Conservation (phyloP, 106 monocot species). For the Phalaenopsis equestris region DNA sequence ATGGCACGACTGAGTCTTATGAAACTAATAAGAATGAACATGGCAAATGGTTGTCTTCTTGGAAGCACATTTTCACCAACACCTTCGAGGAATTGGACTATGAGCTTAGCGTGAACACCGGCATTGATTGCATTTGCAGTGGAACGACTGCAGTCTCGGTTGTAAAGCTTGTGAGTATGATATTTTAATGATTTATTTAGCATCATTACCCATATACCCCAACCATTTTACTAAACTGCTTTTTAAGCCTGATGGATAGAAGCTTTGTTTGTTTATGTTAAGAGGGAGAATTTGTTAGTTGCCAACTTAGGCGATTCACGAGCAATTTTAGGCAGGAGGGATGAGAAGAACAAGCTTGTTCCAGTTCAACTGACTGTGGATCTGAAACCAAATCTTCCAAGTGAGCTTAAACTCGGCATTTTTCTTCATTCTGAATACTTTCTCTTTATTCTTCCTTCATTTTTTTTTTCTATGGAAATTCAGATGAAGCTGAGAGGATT, state of each 20-base stretch:
- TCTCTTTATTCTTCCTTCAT: background rate
- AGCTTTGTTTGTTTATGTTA: background rate
- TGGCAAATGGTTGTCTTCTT: constrained; percentile 10
- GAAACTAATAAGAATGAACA: background rate
- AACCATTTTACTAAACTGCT: background rate
- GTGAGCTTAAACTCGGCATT: constrained; percentile 11
- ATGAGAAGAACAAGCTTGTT: constrained; percentile 25
- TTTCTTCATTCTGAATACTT: background rate
- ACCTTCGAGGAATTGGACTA: constrained; percentile 41
- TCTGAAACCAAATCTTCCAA: constrained; percentile 44
- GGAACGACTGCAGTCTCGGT: constrained; percentile 41
- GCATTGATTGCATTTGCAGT: constrained; percentile 44
- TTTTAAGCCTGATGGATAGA: background rate
- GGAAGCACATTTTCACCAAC: constrained; percentile 14
- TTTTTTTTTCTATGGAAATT: background rate
- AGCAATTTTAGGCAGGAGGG: constrained; percentile 33
- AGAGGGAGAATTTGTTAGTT: constrained; percentile 37
- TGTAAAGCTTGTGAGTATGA: constrained; percentile 26
- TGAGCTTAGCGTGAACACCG: constrained; percentile 17
- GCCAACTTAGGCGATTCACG: constrained; percentile 49
- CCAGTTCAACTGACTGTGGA: constrained; percentile 44
- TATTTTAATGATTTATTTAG: background rate
- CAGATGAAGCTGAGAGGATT: constrained; percentile 44
- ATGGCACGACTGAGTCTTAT: background rate
- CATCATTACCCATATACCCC: background rate